Percentiles rank a stretch among this genome's conserved stretches.
phyloP scores from a whole-genome alignment of 169 alveolate genomes.

The Eimeria acervulina region DNA sequence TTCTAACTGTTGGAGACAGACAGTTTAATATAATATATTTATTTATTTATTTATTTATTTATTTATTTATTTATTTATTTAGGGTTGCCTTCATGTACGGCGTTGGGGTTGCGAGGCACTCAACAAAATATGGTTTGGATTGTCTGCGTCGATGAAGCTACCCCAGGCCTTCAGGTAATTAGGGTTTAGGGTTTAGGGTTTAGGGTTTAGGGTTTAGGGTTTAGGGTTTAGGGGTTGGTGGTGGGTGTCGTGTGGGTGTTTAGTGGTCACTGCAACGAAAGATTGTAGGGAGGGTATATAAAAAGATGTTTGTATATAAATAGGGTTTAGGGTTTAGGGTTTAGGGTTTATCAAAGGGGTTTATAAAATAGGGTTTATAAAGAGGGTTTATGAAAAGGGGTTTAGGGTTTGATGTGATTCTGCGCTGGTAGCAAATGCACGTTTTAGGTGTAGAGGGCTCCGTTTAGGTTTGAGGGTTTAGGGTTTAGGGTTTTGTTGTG shows the following conservation, averaged over 20 bases:
- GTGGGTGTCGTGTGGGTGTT: too few relatives aligned
- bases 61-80: too few relatives aligned
- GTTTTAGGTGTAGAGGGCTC: not conserved
- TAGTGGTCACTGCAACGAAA: too few relatives aligned
- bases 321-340: conserved; percentile 20
- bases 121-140: conserved; percentile 41
- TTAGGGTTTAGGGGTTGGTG: not conserved
- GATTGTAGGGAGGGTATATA: too few relatives aligned
- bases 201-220: too few relatives aligned
- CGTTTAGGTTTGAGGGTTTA: not conserved
- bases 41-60: too few relatives aligned
- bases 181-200: conserved; percentile 33
- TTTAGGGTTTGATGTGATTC: not conserved
- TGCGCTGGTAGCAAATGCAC: not conserved
- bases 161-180: conserved; percentile 55
- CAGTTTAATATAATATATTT: too few relatives aligned
- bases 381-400: not conserved
- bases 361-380: not conserved
- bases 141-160: conserved; percentile 1
- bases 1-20: too few relatives aligned
- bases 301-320: too few relatives aligned
- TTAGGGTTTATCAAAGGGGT: not conserved
- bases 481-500: too few relatives aligned
- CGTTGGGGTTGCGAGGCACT: not conserved
- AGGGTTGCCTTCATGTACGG: conserved; percentile 11